Percentiles rank a stretch among this genome's conserved stretches.
phyloP scores from a whole-genome alignment of 768 basidiomycete genomes.

The Psilocybe cyanescens region DNA sequence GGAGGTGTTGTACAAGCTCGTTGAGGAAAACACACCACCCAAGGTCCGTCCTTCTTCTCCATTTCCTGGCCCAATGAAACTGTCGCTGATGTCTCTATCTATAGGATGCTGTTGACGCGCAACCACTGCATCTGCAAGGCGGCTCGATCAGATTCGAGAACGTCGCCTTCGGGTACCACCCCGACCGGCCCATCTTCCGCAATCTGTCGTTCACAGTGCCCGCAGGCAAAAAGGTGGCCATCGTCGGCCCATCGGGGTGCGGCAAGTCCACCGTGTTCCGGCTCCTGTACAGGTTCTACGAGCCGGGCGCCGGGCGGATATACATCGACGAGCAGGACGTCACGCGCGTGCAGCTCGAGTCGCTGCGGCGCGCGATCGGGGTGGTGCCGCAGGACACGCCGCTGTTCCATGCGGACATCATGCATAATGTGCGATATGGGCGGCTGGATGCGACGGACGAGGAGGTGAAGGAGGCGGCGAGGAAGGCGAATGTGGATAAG shows the following conservation, averaged over 20 bases:
- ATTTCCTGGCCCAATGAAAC: background rate
- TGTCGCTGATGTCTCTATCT: background rate
- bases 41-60: constrained; percentile 43
- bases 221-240: constrained; percentile 94
- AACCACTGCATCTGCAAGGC: constrained; percentile 70
- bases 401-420: constrained; percentile 92
- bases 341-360: constrained; percentile 67
- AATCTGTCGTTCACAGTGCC: constrained; percentile 89
- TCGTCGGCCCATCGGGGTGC: constrained; percentile 96
- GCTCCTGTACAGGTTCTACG: constrained; percentile 93
- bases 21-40: constrained; percentile 76
- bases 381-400: constrained; percentile 99
- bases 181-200: constrained; percentile 90
- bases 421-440: constrained; percentile 97
- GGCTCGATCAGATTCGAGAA: constrained; percentile 94
- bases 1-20: constrained; percentile 92
- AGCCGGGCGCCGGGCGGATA: constrained; percentile 81
- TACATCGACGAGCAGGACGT: constrained; percentile 89
- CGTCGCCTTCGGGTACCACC: constrained; percentile 89
- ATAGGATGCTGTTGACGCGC: constrained; percentile 72
- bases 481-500: constrained; percentile 85
- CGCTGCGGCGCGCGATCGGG: constrained; percentile 77
- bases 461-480: constrained; percentile 83
- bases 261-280: constrained; percentile 98
- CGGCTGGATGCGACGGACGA: constrained; percentile 85